Conservation (phyloP, 2,329 filamentous ascomycete genomes). For the Pseudogymnoascus sp. region DNA sequence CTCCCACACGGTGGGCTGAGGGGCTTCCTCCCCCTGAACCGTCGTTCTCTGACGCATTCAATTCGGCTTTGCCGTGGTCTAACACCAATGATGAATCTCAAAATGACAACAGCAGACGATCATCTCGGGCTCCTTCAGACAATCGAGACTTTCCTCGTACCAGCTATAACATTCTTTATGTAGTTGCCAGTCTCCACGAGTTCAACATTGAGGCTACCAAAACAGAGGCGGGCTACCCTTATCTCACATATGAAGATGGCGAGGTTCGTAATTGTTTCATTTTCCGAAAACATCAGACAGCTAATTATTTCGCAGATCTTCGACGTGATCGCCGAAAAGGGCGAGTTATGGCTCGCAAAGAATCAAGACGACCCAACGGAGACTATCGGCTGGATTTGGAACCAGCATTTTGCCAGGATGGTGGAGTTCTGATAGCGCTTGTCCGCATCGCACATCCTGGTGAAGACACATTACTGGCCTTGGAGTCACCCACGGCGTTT, state of each 20-base stretch:
- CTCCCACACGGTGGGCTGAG: not conserved
- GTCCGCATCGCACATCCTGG: not conserved
- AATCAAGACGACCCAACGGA: slow-evolving; percentile 85
- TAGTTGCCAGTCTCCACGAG: slow-evolving; percentile 90
- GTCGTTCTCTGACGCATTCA: slow-evolving; percentile 72
- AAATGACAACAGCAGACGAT: slow-evolving; percentile 28
- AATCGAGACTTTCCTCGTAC: slow-evolving; percentile 42
- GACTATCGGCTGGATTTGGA: slow-evolving; percentile 96
- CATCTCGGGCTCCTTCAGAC: slow-evolving; percentile 54
- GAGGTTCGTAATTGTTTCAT: slow-evolving; percentile 50
- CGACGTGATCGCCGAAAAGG: slow-evolving; percentile 90
- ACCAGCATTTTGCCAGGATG: slow-evolving; percentile 75
- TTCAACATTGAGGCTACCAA: slow-evolving; percentile 94
- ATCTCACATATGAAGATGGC: slow-evolving; percentile 88
- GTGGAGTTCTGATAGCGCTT: not conserved
- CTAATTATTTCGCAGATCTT: slow-evolving; percentile 53
- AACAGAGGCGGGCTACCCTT: slow-evolving; percentile 89
- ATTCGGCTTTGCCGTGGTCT: slow-evolving; percentile 75
- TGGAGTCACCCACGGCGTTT: not conserved
- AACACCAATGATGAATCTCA: slow-evolving; percentile 53
- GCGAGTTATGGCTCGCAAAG: slow-evolving; percentile 93
- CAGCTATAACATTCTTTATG: slow-evolving; percentile 71
- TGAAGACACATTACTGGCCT: not conserved
- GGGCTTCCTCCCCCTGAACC: slow-evolving; percentile 30
- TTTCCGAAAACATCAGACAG: not conserved